Percentiles rank a stretch among this genome's conserved stretches.
phyloP scores from a whole-genome alignment of 1,284 basidiomycete genomes.

The Pisolithus thermaeus region DNA sequence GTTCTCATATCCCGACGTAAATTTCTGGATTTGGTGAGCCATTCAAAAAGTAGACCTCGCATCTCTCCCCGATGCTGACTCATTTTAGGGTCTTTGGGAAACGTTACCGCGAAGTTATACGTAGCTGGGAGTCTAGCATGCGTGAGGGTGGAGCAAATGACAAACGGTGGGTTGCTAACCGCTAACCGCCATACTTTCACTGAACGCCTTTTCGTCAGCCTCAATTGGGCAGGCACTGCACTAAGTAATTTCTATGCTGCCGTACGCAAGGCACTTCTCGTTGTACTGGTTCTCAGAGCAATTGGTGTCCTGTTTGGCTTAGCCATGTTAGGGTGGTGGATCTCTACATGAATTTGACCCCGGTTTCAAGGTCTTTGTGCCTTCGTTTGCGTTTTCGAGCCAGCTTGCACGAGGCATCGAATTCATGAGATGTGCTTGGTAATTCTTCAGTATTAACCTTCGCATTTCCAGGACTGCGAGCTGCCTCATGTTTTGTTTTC shows the following conservation, averaged over 20 bases:
- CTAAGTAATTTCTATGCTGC: slow-evolving; percentile 92
- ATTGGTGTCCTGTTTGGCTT: slow-evolving; percentile 60
- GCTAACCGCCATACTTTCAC: background rate
- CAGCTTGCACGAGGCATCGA: background rate
- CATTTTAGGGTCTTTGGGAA: slow-evolving; percentile 83
- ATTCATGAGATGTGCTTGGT: background rate
- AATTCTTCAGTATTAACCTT: background rate
- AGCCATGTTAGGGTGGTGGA: slow-evolving; percentile 64
- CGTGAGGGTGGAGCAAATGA: slow-evolving; percentile 71
- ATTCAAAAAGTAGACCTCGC: background rate
- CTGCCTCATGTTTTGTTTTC: too few relatives aligned
- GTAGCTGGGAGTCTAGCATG: slow-evolving; percentile 86
- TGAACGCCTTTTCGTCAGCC: slow-evolving; percentile 41
- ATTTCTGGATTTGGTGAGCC: slow-evolving; percentile 93
- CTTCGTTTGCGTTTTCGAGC: background rate
- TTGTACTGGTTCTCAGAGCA: slow-evolving; percentile 80
- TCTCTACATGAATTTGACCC: slow-evolving; percentile 25
- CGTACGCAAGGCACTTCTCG: slow-evolving; percentile 85
- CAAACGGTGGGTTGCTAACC: slow-evolving; percentile 50
- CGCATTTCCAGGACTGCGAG: too few relatives aligned
- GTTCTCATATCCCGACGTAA: slow-evolving; percentile 94
- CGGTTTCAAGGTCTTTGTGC: background rate
- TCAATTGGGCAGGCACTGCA: slow-evolving; percentile 95
- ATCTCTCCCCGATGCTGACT: background rate
- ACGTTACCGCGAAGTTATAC: slow-evolving; percentile 87